A percentile compares a stretch with the other conserved stretches of the same genome.
Conservation (phyloP, 2,329 filamentous ascomycete species). For the Lachnellula subtilissima region DNA sequence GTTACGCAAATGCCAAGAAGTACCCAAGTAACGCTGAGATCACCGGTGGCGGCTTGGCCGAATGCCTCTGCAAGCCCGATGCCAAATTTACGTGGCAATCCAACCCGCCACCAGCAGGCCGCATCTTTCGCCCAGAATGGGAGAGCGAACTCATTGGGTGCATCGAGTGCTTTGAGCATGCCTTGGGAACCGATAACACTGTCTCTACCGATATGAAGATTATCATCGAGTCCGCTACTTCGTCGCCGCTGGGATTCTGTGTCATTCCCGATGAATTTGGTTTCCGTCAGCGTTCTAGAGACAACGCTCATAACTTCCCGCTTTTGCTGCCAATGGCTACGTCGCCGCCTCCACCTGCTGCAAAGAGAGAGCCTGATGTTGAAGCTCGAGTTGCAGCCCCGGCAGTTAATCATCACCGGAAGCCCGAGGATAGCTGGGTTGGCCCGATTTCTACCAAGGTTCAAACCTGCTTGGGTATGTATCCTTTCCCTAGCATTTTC, state of each 20-base stretch:
- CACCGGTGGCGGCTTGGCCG: background rate
- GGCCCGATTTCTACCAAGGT: background rate
- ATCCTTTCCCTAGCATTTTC: background rate
- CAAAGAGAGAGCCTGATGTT: too few species aligned
- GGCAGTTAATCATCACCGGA: background rate
- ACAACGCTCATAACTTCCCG: background rate
- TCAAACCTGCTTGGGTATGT: background rate
- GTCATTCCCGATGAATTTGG: background rate
- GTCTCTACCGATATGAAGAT: background rate
- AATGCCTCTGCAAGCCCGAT: background rate
- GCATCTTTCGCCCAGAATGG: background rate
- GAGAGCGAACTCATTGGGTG: background rate
- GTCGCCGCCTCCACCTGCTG: background rate
- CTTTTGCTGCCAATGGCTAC: background rate
- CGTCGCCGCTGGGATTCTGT: background rate
- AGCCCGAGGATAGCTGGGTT: background rate
- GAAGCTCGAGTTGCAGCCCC: background rate
- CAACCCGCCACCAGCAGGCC: background rate
- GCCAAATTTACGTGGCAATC: background rate
- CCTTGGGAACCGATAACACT: background rate
- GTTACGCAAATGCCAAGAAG: background rate
- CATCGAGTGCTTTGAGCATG: background rate
- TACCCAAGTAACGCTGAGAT: background rate
- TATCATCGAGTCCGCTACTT: background rate
- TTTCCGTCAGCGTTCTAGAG: background rate